Conservation (phyloP, 1,139 yeast genomes). For the Suhomyces yuchorum region DNA sequence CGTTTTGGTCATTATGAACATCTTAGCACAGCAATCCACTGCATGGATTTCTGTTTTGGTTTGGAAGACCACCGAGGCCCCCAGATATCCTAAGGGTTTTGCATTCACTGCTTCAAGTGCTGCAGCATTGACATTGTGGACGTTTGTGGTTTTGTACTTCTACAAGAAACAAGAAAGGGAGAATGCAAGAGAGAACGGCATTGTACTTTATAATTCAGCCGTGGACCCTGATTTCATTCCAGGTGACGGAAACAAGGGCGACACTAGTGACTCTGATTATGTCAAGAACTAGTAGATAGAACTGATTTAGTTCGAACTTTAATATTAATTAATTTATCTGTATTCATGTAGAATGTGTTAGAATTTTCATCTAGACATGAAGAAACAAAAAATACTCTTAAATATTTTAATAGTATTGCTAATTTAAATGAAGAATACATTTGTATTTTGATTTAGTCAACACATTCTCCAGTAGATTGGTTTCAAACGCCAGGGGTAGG, state of each 20-base stretch:
- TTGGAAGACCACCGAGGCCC: conserved; percentile 52
- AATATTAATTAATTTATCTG: not conserved
- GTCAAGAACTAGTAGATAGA: not conserved
- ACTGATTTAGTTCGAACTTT: not conserved
- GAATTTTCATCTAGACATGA: too few relatives aligned
- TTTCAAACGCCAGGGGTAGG: too few relatives aligned
- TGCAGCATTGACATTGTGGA: conserved; percentile 53
- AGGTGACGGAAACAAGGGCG: not conserved
- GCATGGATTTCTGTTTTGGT: conserved; percentile 47
- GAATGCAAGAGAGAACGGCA: conserved; percentile 51
- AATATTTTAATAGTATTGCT: too few relatives aligned
- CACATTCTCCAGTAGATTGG: too few relatives aligned
- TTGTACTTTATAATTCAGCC: conserved; percentile 20
- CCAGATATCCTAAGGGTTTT: conserved; percentile 53
- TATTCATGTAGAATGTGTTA: not conserved
- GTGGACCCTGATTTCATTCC: conserved; percentile 19
- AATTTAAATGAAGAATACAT: too few relatives aligned
- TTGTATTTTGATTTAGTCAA: too few relatives aligned
- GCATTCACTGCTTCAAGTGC: conserved; percentile 56
- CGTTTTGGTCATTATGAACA: conserved; percentile 46
- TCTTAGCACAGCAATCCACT: conserved; percentile 45
- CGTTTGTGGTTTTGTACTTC: conserved; percentile 54
- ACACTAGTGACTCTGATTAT: not conserved
- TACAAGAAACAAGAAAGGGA: conserved; percentile 60
- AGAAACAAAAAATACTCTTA: too few relatives aligned